Percentiles rank a stretch among this genome's conserved stretches.
phyloP scores from a whole-genome alignment of 2,329 filamentous ascomycete species.

The Mariannaea elegans region DNA sequence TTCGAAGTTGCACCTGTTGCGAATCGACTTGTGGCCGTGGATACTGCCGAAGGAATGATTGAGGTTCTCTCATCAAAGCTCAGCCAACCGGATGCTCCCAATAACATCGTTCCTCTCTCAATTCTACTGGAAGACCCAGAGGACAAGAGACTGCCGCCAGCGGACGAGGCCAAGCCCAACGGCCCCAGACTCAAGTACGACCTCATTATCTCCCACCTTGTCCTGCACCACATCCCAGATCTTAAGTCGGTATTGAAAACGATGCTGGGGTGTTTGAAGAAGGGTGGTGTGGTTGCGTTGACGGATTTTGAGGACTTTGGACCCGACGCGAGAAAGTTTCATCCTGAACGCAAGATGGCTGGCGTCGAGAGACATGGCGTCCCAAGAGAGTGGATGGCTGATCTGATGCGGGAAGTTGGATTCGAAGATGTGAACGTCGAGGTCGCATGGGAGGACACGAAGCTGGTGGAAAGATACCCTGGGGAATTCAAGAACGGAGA shows the following conservation, averaged over 20 bases:
- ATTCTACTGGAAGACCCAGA: constrained; percentile 59
- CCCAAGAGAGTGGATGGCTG: constrained; percentile 45
- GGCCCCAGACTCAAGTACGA: constrained; percentile 54
- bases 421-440: constrained; percentile 54
- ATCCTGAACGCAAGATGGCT: constrained; percentile 59
- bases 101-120: constrained; percentile 57
- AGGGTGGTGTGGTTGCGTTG: constrained; percentile 58
- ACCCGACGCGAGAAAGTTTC: constrained; percentile 59
- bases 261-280: constrained; percentile 56
- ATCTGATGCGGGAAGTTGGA: constrained; percentile 53
- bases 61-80: constrained; percentile 58
- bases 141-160: constrained; percentile 51
- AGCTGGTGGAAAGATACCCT: constrained; percentile 57
- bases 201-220: constrained; percentile 61
- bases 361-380: constrained; percentile 66
- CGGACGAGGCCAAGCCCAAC: constrained; percentile 39
- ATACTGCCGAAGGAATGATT: constrained; percentile 65
- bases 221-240: constrained; percentile 63
- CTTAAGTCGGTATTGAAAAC: constrained; percentile 53
- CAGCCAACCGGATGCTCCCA: constrained; percentile 30
- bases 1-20: constrained; percentile 58
- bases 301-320: constrained; percentile 68
- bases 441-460: constrained; percentile 58
- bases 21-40: constrained; percentile 59
- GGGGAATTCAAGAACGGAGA: constrained; percentile 50